A percentile compares a stretch with the other conserved stretches of the same genome.
Evolutionary conservation across 1,284 basidiomycete species (phyloP).

Genomic region (Rugosomyces carneus): DNA sequence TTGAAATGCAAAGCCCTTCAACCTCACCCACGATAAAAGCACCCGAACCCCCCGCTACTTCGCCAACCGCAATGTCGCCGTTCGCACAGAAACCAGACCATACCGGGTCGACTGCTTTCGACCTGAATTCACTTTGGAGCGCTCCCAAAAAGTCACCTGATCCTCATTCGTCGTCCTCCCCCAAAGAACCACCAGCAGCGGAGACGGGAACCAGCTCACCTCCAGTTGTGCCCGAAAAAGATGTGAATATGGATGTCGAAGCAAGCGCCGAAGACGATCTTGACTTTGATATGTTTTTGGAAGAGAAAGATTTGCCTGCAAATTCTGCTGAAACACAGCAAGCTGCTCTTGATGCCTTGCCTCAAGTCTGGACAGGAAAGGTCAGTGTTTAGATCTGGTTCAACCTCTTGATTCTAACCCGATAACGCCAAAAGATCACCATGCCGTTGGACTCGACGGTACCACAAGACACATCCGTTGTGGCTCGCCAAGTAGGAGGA

Average conservation of each 20-base stretch:
- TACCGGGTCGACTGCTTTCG: conserved; percentile 47
- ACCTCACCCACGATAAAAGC: conserved; percentile 2
- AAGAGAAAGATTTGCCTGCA: conserved; percentile 40
- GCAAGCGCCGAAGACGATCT: conserved; percentile 53
- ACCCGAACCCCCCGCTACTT: conserved; percentile 11
- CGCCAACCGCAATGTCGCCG: conserved; percentile 40
- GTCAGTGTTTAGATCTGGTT: conserved; percentile 31
- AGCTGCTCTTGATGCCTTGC: conserved; percentile 44
- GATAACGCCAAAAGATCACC: conserved; percentile 41
- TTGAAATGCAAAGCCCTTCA: conserved; percentile 7
- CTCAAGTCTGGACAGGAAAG: conserved; percentile 66
- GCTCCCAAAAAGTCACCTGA: conserved; percentile 28
- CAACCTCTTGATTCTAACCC: conserved; percentile 5
- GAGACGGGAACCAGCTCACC: conserved; percentile 19
- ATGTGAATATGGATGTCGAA: conserved; percentile 38
- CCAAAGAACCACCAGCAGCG: conserved; percentile 14
- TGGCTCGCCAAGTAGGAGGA: conserved; percentile 70
- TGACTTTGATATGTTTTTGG: conserved; percentile 80
- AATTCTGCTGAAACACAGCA: conserved; percentile 30
- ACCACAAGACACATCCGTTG: conserved; percentile 57
- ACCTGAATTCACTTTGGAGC: conserved; percentile 67
- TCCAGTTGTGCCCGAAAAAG: conserved; percentile 29
- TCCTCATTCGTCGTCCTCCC: conserved; percentile 13
- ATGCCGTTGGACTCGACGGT: conserved; percentile 73
- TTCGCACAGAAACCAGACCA: conserved; percentile 47